phyloP scores from a whole-genome alignment of 345 rosid species.

The Sonneratia alba region DNA sequence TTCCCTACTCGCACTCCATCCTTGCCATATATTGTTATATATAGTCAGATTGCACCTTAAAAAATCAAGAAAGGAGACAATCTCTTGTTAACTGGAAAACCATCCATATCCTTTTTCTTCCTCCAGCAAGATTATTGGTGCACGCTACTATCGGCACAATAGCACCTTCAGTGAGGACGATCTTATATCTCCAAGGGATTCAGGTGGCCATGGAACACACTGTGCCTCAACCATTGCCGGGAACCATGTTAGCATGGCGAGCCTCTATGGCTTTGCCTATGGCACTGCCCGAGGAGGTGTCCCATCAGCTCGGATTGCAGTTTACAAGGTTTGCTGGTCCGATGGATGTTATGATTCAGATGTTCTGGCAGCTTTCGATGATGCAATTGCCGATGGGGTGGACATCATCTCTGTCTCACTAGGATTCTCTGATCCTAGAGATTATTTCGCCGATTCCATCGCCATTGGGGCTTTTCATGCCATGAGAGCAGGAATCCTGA shows the following conservation, averaged over 20 bases:
- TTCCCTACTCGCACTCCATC: too few species aligned
- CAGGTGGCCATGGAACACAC: constrained; percentile 21
- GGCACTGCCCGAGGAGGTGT: constrained; percentile 33
- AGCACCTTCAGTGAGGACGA: not conserved
- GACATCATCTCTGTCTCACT: constrained; percentile 19
- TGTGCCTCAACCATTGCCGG: constrained; percentile 30
- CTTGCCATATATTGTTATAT: too few species aligned
- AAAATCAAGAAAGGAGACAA: too few species aligned
- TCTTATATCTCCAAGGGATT: constrained; percentile 14
- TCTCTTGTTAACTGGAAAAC: too few species aligned
- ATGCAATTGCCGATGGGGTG: constrained; percentile 32
- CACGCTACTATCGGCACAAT: constrained; percentile 8
- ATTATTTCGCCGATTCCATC: constrained; percentile 18
- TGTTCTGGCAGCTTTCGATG: constrained; percentile 32
- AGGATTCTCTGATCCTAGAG: not conserved
- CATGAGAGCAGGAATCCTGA: constrained; percentile 24
- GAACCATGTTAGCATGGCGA: constrained; percentile 12
- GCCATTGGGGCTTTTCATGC: constrained; percentile 34
- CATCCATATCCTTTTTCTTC: too few species aligned
- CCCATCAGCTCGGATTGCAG: constrained; percentile 24
- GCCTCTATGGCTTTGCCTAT: constrained; percentile 18
- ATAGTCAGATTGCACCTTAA: too few species aligned
- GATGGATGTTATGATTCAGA: constrained; percentile 23
- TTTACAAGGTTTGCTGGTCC: constrained; percentile 36
- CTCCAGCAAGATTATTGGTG: constrained; percentile 14